Conservation (phyloP, 2,329 filamentous ascomycete genomes). For the Annulohypoxylon truncatum region DNA sequence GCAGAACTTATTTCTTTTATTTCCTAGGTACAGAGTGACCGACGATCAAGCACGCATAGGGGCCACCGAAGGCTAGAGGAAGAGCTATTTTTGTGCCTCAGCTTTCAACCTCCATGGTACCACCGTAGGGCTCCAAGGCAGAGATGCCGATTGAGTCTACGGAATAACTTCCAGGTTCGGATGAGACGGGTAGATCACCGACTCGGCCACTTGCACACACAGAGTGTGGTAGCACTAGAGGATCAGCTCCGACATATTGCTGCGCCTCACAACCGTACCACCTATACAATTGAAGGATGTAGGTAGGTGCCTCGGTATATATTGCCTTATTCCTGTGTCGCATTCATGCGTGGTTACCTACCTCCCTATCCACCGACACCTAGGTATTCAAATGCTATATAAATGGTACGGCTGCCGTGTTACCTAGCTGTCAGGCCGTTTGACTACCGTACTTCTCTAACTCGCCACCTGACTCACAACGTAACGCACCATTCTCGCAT, state of each 20-base stretch:
- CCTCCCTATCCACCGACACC: no score
- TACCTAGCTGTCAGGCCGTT: neutral
- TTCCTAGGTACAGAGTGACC: neutral
- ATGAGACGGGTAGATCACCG: neutral
- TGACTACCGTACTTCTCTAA: no score
- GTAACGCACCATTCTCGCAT: neutral
- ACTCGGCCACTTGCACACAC: neutral
- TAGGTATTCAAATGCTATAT: no score
- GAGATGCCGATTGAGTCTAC: neutral
- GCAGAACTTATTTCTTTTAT: neutral
- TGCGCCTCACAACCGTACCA: neutral
- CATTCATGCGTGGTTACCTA: neutral
- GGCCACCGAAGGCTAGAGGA: neutral
- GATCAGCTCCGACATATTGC: no score
- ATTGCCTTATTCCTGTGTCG: neutral
- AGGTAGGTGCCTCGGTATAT: neutral
- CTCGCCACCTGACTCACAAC: neutral
- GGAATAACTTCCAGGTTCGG: neutral
- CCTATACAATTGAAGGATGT: neutral
- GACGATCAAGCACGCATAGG: no score
- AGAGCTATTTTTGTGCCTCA: neutral
- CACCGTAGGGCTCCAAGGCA: neutral
- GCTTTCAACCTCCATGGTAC: neutral
- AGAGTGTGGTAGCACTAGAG: no score
- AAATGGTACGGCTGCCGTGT: no score